A percentile compares a stretch with the other conserved stretches of the same genome.
Evolutionary conservation across 1,139 yeast species (phyloP).

Genomic region (Zygoascus sp.): DNA sequence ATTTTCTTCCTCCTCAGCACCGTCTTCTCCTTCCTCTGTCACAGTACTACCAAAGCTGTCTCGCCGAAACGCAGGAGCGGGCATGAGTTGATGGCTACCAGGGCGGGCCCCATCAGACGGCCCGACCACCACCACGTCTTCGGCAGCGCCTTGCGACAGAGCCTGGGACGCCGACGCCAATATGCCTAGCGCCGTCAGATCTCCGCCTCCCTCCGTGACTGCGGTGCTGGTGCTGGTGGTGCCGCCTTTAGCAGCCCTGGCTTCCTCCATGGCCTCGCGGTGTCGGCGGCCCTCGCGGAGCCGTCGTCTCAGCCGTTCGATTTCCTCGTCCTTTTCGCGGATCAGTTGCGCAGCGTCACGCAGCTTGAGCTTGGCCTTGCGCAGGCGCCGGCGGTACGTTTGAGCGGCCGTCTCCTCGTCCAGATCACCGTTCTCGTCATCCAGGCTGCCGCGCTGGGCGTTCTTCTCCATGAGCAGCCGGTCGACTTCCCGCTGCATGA

Average conservation of each 20-base stretch:
- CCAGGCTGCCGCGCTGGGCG: constrained; percentile 6
- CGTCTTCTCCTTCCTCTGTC: constrained; percentile 9
- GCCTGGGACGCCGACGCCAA: constrained; percentile 15
- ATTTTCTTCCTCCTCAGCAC: constrained; percentile 8
- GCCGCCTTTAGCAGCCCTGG: constrained; percentile 6
- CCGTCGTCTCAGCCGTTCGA: constrained; percentile 28
- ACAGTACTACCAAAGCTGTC: constrained; percentile 1
- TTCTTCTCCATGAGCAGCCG: constrained; percentile 35
- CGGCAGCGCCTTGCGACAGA: constrained; percentile 6
- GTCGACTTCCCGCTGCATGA: constrained; percentile 47
- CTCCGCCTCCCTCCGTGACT: too few relatives aligned
- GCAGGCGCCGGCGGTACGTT: constrained; percentile 36
- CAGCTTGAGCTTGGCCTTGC: constrained; percentile 40
- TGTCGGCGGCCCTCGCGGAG: constrained; percentile 24
- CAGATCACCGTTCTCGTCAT: constrained; percentile 21
- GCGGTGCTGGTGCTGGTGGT: too few relatives aligned
- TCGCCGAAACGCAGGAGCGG: neutral
- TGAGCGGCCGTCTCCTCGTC: constrained; percentile 20
- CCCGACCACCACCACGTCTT: constrained; percentile 10
- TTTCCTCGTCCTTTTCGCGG: constrained; percentile 41
- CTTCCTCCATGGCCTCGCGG: constrained; percentile 21
- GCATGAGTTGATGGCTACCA: neutral
- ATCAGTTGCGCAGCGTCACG: constrained; percentile 43
- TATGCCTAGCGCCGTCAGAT: constrained; percentile 23
- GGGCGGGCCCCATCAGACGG: too few relatives aligned